These are phyloP conservation scores for Macrophomina pseudophaseolina DNA, from an alignment of 2,329 filamentous ascomycete genomes.

Conservation along the genomic window DNA sequence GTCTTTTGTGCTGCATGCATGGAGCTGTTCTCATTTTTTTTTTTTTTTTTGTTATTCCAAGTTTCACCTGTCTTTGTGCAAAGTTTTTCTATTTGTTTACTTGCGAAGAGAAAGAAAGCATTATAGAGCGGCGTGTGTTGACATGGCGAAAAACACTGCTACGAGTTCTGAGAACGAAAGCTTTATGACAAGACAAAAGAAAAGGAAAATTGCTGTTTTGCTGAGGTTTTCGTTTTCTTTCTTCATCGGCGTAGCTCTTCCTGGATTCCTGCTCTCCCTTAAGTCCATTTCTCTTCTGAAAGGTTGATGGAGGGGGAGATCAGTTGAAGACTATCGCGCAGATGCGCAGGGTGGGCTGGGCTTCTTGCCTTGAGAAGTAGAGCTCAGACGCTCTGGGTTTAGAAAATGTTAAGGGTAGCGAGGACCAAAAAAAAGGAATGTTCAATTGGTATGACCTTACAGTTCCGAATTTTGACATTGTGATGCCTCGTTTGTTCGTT, in stretches of 20 bases:
- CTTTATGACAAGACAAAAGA: conserved; percentile 22
- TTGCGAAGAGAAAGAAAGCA: conserved; percentile 17
- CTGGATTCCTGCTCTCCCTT: not conserved
- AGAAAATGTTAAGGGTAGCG: not conserved
- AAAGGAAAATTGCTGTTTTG: conserved; percentile 12
- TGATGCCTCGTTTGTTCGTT: not conserved
- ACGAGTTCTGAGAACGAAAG: conserved; percentile 25
- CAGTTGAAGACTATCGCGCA: conserved; percentile 11
- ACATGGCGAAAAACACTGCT: conserved; percentile 10
- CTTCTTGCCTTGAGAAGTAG: conserved; percentile 16
- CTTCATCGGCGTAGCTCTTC: conserved; percentile 22
- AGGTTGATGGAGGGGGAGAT: not conserved
- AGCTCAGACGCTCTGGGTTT: conserved; percentile 18
- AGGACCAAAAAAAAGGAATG: not conserved
- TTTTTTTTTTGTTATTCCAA: not conserved
- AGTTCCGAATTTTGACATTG: not conserved
- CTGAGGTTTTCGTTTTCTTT: not conserved
- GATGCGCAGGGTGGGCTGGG: conserved; percentile 21
- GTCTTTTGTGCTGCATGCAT: conserved; percentile 10
- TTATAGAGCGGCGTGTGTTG: conserved; percentile 20
- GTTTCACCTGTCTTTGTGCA: not conserved
- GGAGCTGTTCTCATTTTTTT: conserved; percentile 3
- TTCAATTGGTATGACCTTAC: not conserved
- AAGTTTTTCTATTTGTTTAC: conserved; percentile 6
- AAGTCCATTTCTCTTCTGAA: not conserved